These are phyloP conservation scores for Phlebiopsis flavidoalba DNA, from an alignment of 768 basidiomycete genomes.

Conservation along the genomic window DNA sequence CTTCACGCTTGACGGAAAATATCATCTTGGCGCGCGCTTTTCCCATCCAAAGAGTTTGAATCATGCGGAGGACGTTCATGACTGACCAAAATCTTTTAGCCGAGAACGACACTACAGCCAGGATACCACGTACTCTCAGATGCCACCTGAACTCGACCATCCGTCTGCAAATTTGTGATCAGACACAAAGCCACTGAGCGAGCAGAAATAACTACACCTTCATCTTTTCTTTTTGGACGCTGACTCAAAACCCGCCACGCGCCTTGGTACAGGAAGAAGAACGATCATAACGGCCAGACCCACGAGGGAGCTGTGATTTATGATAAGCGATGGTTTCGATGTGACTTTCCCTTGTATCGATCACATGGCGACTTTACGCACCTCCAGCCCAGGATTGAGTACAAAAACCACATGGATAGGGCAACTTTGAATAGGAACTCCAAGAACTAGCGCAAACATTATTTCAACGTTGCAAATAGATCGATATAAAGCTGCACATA, in stretches of 20 bases:
- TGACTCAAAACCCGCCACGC: conserved; percentile 33
- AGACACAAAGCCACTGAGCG: neutral
- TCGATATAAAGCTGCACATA: neutral
- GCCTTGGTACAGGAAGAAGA: conserved; percentile 39
- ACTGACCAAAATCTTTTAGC: neutral
- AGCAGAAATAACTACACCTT: conserved; percentile 20
- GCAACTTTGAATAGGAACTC: conserved; percentile 11
- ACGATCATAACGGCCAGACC: conserved; percentile 34
- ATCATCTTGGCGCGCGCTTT: conserved; percentile 38
- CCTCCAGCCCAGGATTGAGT: conserved; percentile 35
- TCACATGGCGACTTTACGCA: neutral
- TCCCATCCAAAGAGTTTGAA: conserved; percentile 42
- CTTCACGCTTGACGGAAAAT: conserved; percentile 50
- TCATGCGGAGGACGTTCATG: conserved; percentile 36
- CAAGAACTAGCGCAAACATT: neutral
- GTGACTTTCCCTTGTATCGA: neutral
- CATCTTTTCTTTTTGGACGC: conserved; percentile 36
- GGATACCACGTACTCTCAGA: neutral
- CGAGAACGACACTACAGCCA: neutral
- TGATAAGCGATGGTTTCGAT: neutral
- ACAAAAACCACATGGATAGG: conserved; percentile 35
- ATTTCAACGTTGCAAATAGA: neutral
- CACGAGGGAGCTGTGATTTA: conserved; percentile 27
- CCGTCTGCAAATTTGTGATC: conserved; percentile 28
- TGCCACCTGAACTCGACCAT: conserved; percentile 31